Conservation (phyloP, 2,329 filamentous ascomycete species). For the Aspergillus sp. region DNA sequence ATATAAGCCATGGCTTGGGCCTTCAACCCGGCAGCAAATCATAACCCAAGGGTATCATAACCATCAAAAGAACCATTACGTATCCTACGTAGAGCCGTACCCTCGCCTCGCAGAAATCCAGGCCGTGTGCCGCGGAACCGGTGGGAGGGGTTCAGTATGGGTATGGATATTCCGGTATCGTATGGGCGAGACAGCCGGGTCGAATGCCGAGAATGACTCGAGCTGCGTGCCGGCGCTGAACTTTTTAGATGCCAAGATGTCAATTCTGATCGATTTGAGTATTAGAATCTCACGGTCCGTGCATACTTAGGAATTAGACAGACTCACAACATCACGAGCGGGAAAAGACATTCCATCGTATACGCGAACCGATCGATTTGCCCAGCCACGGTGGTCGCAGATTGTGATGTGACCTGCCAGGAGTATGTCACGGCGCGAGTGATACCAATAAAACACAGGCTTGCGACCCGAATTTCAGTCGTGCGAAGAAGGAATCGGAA, state of each 20-base stretch:
- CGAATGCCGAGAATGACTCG: slow-evolving; percentile 8
- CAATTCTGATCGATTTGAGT: neutral
- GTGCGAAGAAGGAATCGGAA: slow-evolving; percentile 13
- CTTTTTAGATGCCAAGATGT: slow-evolving; percentile 13
- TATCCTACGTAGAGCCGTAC: neutral
- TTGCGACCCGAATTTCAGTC: slow-evolving; percentile 15
- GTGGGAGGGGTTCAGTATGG: slow-evolving; percentile 11
- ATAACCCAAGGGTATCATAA: slow-evolving; percentile 6
- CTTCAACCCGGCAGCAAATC: neutral
- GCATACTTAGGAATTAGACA: neutral
- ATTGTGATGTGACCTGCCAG: slow-evolving; percentile 10
- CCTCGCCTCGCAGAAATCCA: slow-evolving; percentile 9
- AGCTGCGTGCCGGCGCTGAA: slow-evolving; percentile 4
- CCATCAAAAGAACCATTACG: neutral
- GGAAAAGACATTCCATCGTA: slow-evolving; percentile 18
- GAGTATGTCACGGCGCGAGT: slow-evolving; percentile 18
- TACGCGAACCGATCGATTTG: slow-evolving; percentile 18
- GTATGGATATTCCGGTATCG: slow-evolving; percentile 7
- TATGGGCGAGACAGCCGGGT: neutral
- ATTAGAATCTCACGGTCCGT: neutral
- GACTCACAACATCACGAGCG: slow-evolving; percentile 15
- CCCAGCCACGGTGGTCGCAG: slow-evolving; percentile 9
- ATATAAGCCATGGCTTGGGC: neutral
- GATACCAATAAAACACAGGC: slow-evolving; percentile 19
- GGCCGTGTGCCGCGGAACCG: slow-evolving; percentile 2